phyloP scores from a whole-genome alignment of 768 basidiomycete species.

The Termitomyces sp. region DNA sequence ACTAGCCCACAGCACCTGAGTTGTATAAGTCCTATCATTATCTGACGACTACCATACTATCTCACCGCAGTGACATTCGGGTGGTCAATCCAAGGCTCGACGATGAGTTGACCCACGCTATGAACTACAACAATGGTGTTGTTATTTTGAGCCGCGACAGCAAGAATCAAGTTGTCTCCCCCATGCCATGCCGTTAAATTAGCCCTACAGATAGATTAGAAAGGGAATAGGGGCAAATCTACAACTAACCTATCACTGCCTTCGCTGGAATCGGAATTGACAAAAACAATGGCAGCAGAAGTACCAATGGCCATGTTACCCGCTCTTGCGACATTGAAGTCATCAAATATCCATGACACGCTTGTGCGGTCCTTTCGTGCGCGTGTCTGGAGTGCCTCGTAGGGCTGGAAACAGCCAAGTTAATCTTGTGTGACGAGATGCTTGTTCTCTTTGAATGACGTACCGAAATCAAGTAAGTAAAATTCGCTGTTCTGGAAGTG shows the following conservation, averaged over 20 bases:
- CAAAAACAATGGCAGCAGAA: conserved; percentile 76
- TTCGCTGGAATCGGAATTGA: conserved; percentile 88
- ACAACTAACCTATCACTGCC: conserved; percentile 25
- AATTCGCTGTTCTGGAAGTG: conserved; percentile 68
- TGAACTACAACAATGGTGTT: conserved; percentile 74
- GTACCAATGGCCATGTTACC: conserved; percentile 44
- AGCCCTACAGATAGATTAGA: conserved; percentile 42
- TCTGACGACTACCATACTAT: conserved; percentile 6
- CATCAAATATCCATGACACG: conserved; percentile 67
- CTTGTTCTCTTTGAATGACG: conserved; percentile 17
- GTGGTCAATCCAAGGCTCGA: conserved; percentile 69
- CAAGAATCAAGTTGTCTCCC: conserved; percentile 67
- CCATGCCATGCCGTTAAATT: conserved; percentile 76
- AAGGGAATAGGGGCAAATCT: background rate
- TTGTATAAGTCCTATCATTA: conserved; percentile 18
- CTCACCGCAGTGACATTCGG: conserved; percentile 70
- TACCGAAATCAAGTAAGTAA: conserved; percentile 78
- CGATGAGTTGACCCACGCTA: conserved; percentile 56
- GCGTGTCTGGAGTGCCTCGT: conserved; percentile 75
- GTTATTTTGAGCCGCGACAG: conserved; percentile 63
- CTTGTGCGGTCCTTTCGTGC: conserved; percentile 63
- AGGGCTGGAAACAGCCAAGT: conserved; percentile 44
- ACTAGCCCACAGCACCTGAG: conserved; percentile 63
- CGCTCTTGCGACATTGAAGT: conserved; percentile 59
- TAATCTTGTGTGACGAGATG: too few relatives aligned